These are phyloP conservation scores for Suillus decipiens DNA, from an alignment of 768 basidiomycete genomes.

Conservation along the genomic window DNA sequence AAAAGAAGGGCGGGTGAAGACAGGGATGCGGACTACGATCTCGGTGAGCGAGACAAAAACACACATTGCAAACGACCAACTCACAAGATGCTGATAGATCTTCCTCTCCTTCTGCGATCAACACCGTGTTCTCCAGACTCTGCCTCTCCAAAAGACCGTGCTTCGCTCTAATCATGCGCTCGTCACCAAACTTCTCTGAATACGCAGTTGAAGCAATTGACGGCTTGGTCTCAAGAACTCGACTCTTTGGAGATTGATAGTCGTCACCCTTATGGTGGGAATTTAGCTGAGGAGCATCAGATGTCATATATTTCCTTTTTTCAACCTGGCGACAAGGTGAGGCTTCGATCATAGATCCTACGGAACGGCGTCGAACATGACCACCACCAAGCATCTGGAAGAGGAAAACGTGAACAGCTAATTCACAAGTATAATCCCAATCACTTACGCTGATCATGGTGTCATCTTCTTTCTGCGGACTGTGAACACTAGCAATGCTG, in stretches of 20 bases:
- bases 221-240: conserved; percentile 55
- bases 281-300: conserved; percentile 27
- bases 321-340: conserved; percentile 71
- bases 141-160: conserved; percentile 63
- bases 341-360: conserved; percentile 60
- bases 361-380: conserved; percentile 66
- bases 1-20: conserved; percentile 62
- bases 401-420: conserved; percentile 12
- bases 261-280: conserved; percentile 37
- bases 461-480: conserved; percentile 66
- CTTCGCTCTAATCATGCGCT: conserved; percentile 66
- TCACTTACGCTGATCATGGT: conserved; percentile 75
- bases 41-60: background rate
- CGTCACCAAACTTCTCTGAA: conserved; percentile 65
- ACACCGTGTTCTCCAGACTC: conserved; percentile 65
- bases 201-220: conserved; percentile 62
- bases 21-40: conserved; percentile 40
- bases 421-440: background rate
- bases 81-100: conserved; percentile 53
- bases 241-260: conserved; percentile 43
- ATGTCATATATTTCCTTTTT: conserved; percentile 55
- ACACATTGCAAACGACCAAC: conserved; percentile 20
- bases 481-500: conserved; percentile 51
- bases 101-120: conserved; percentile 63
- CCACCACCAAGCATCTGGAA: conserved; percentile 78